These are phyloP conservation scores for Salvia splendens DNA, from an alignment of 257 asterid genomes.

Conservation along the genomic window DNA sequence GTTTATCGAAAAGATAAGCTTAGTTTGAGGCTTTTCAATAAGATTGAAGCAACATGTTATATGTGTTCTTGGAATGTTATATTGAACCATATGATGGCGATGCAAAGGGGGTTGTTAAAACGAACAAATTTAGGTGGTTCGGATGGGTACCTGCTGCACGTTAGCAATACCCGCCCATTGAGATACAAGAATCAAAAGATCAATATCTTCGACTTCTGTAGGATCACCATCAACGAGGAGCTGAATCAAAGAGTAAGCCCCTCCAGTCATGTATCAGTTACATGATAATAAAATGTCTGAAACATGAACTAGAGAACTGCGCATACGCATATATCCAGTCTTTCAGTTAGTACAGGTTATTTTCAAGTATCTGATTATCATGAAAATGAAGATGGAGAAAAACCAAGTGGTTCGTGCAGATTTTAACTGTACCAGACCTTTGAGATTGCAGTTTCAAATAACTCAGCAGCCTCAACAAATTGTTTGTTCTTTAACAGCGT, in stretches of 20 bases:
- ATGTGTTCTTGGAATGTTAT: conserved; percentile 11
- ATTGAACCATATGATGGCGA: background rate
- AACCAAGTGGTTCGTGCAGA: background rate
- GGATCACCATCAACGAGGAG: conserved; percentile 62
- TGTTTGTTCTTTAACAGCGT: conserved; percentile 52
- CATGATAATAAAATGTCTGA: conserved; percentile 1
- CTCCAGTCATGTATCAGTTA: conserved; percentile 22
- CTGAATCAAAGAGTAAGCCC: conserved; percentile 44
- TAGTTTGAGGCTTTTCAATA: conserved; percentile 14
- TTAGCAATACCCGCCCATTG: conserved; percentile 79
- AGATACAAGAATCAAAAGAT: conserved; percentile 80
- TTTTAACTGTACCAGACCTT: conserved; percentile 51
- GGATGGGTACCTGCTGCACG: conserved; percentile 58
- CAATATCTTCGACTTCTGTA: conserved; percentile 60
- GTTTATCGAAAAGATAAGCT: background rate
- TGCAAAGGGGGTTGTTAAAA: background rate
- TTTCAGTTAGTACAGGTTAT: background rate
- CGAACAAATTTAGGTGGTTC: conserved; percentile 4
- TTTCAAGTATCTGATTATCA: conserved; percentile 7
- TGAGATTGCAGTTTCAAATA: conserved; percentile 65
- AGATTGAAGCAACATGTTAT: conserved; percentile 5
- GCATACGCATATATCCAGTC: background rate
- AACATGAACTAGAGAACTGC: background rate
- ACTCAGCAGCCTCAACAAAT: conserved; percentile 59
- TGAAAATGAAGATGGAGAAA: background rate